Base-by-base conservation (phyloP, 106 monocot genomes). In the Allium sativum region DNA sequence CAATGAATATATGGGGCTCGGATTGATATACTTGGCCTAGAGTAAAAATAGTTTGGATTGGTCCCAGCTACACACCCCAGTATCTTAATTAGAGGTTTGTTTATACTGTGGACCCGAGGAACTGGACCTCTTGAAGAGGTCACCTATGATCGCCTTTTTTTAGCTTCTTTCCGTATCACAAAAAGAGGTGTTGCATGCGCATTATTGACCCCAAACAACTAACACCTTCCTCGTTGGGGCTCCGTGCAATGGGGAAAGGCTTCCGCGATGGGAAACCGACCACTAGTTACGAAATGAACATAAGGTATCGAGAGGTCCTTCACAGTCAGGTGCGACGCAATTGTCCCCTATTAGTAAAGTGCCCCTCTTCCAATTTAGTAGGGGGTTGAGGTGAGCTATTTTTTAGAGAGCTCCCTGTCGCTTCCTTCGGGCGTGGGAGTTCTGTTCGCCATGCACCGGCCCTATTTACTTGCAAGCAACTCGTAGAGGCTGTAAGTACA, bases 401-500 rank as follows among this genome's bases (percentile, higher is more conserved):
- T 31, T 3, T 31, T 31, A 31, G 31, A 31, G 31, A 31, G 31
- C 31, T 31, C 31, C 31, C 3, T 1, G 3, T 31, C 3, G 31
- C 31, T 31, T 31, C 31, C 51, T n/a, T 31, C 31, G 31, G 31
- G 31, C 3, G 3, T 3, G 3, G 31, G 31, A 31, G 31, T 31
- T 31, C 31, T 3, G 3, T 31, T 31, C 31, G 31, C 31, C 31
- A 31, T 3, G 31, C 1, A 31, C 31, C 31, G 3, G 31, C 31
- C 31, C 44, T 44, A 62, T 62, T 62, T 44, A 44, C 62, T 62
- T 62, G 62, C 62, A 62, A 45, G 31, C 31, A 31, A 31, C 62
- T 62, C 62, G 60, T 62, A 62, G 62, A 62, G 62, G 62, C 43
- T 62, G 15, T 62, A 62, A 62, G 62, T 62, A 62, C 62, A 62